Evolutionary conservation across 768 basidiomycete species (phyloP).

Genomic region (Clavaria fumosa): DNA sequence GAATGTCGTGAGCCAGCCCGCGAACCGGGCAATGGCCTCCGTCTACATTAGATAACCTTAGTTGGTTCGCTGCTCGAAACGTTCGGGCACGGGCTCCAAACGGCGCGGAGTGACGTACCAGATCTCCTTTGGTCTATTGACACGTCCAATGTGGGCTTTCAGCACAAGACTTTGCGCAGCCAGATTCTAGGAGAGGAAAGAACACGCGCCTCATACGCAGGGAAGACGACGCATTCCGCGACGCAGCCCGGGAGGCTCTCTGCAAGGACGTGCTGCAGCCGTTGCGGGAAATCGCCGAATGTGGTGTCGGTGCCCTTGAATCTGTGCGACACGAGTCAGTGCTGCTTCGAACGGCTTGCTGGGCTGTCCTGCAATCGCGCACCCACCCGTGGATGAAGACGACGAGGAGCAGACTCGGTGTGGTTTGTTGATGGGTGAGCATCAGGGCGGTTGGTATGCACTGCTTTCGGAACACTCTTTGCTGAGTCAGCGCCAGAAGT

Average conservation of each 20-base stretch:
- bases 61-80: slow-evolving; percentile 1
- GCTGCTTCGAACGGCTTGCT: slow-evolving; percentile 13
- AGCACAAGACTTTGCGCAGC: slow-evolving; percentile 2
- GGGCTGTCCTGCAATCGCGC: neutral
- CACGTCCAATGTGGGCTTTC: neutral
- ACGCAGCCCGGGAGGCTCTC: slow-evolving; percentile 39
- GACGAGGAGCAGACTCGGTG: slow-evolving; percentile 45
- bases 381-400: slow-evolving; percentile 59
- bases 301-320: slow-evolving; percentile 51
- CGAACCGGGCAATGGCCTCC: slow-evolving; percentile 70
- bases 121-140: slow-evolving; percentile 70
- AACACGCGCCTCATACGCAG: slow-evolving; percentile 63
- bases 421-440: no score
- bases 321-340: slow-evolving; percentile 45
- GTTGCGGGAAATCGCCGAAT: slow-evolving; percentile 63
- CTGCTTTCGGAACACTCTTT: no score
- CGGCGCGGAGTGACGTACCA: no score
- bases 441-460: no score
- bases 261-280: slow-evolving; percentile 61
- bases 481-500: no score
- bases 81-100: slow-evolving; percentile 2
- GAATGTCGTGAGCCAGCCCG: slow-evolving; percentile 85
- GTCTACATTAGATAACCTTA: slow-evolving; percentile 27
- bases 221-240: slow-evolving; percentile 73
- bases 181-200: neutral